phyloP scores from a whole-genome alignment of 805 yeast species.

The Teunomyces lycoperdinae region DNA sequence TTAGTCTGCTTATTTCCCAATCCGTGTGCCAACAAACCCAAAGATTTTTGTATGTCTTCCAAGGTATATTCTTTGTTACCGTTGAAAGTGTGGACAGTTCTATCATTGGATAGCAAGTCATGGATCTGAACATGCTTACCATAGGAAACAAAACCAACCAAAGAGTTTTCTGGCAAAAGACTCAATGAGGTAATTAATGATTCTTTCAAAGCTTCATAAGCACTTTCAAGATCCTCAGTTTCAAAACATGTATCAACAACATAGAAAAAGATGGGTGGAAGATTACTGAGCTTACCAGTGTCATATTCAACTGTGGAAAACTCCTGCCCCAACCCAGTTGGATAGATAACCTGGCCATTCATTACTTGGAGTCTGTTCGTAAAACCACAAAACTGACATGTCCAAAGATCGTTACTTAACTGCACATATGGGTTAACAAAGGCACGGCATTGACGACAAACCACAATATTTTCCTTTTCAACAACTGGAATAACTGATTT shows the following conservation, averaged over 20 bases:
- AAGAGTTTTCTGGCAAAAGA: conserved; percentile 52
- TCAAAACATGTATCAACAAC: conserved; percentile 58
- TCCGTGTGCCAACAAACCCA: conserved; percentile 42
- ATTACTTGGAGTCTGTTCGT: conserved; percentile 37
- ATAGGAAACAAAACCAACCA: conserved; percentile 56
- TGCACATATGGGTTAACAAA: conserved; percentile 52
- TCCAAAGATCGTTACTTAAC: conserved; percentile 43
- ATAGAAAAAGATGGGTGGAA: conserved; percentile 49
- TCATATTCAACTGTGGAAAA: conserved; percentile 53
- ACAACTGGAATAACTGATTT: conserved; percentile 38
- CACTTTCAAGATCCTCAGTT: conserved; percentile 45
- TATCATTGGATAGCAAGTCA: conserved; percentile 40
- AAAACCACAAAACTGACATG: conserved; percentile 54
- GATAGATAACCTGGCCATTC: conserved; percentile 21
- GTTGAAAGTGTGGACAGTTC: conserved; percentile 43
- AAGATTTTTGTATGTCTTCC: conserved; percentile 43
- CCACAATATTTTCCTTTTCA: conserved; percentile 38
- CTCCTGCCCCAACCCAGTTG: conserved; percentile 35
- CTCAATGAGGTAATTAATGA: conserved; percentile 42
- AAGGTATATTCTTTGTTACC: conserved; percentile 51
- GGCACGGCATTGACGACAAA: conserved; percentile 55
- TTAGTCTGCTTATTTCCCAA: conserved; percentile 13
- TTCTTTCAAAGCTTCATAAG: conserved; percentile 46
- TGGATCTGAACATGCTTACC: conserved; percentile 61
- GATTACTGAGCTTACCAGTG: conserved; percentile 34